Conservation (phyloP, 495 filamentous ascomycete species). For the Penicillium roqueforti region DNA sequence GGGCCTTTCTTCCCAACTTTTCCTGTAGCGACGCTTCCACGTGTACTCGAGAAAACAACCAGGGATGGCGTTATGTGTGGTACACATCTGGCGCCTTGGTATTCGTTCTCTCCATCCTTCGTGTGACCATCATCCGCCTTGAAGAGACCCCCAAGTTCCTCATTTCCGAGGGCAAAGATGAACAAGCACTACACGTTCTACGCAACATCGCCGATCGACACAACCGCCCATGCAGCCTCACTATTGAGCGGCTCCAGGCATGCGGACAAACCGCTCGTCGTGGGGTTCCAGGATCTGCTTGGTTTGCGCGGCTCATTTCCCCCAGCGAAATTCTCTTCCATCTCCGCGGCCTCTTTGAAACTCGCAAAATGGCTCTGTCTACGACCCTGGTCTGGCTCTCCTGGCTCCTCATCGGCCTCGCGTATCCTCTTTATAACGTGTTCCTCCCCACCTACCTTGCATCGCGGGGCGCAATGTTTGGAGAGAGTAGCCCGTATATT, state of each 20-base stretch:
- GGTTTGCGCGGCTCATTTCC: conserved; percentile 28
- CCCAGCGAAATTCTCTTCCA: conserved; percentile 51
- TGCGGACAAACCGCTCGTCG: conserved; percentile 16
- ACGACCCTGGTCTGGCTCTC: conserved; percentile 64
- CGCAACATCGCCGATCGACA: conserved; percentile 59
- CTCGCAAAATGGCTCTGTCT: conserved; percentile 54
- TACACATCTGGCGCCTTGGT: conserved; percentile 62
- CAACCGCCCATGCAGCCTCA: conserved; percentile 58
- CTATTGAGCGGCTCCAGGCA: conserved; percentile 49
- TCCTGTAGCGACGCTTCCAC: conserved; percentile 28
- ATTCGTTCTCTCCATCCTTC: conserved; percentile 59
- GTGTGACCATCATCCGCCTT: conserved; percentile 63
- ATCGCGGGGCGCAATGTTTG: conserved; percentile 44
- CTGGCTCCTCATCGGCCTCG: conserved; percentile 67
- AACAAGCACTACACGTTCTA: conserved; percentile 55
- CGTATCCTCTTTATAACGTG: conserved; percentile 66
- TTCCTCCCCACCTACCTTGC: conserved; percentile 55
- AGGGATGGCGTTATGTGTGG: conserved; percentile 54
- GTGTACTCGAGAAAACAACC: conserved; percentile 47
- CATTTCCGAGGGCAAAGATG: conserved; percentile 59
- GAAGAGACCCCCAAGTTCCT: conserved; percentile 73
- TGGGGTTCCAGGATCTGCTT: background rate
- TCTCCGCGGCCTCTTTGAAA: conserved; percentile 60
- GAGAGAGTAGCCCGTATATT: conserved; percentile 45
- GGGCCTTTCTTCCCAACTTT: conserved; percentile 42